Evolutionary conservation across 2,329 filamentous ascomycete species (phyloP).

Genomic region (Rhynchosporium agropyri): DNA sequence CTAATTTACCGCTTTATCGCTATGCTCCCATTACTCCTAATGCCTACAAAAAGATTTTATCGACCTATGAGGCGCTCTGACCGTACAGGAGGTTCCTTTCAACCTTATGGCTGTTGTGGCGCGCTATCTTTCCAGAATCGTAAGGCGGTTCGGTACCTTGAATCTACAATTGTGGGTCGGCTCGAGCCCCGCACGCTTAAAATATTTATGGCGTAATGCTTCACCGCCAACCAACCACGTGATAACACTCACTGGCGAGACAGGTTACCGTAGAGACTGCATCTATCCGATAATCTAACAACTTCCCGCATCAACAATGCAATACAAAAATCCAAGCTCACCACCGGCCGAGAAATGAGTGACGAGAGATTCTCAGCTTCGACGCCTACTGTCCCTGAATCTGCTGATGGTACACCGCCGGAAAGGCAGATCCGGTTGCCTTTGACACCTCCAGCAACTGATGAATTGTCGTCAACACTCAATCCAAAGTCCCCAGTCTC

Average conservation of each 20-base stretch:
- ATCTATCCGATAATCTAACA: constrained; percentile 26
- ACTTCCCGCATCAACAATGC: constrained; percentile 32
- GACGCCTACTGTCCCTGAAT: constrained; percentile 29
- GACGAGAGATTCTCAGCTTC: constrained; percentile 33
- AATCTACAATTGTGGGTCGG: background rate
- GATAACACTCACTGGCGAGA: constrained; percentile 6
- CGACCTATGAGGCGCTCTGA: background rate
- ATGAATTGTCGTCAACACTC: constrained; percentile 27
- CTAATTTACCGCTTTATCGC: background rate
- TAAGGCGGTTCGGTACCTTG: background rate
- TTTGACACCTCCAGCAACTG: constrained; percentile 33
- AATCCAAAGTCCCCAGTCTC: constrained; percentile 30
- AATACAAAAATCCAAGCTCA: constrained; percentile 31
- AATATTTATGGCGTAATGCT: background rate
- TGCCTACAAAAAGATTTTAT: background rate
- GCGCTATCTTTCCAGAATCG: background rate
- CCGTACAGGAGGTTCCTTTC: background rate
- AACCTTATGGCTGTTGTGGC: background rate
- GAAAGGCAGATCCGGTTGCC: constrained; percentile 32
- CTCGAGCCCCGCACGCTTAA: background rate
- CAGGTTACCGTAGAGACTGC: constrained; percentile 23
- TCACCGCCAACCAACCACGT: background rate
- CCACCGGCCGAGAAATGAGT: constrained; percentile 33
- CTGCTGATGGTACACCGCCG: constrained; percentile 31
- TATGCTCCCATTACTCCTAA: background rate